phyloP scores from a whole-genome alignment of 129 eudicot genomes.

The Artemisia tridentata region DNA sequence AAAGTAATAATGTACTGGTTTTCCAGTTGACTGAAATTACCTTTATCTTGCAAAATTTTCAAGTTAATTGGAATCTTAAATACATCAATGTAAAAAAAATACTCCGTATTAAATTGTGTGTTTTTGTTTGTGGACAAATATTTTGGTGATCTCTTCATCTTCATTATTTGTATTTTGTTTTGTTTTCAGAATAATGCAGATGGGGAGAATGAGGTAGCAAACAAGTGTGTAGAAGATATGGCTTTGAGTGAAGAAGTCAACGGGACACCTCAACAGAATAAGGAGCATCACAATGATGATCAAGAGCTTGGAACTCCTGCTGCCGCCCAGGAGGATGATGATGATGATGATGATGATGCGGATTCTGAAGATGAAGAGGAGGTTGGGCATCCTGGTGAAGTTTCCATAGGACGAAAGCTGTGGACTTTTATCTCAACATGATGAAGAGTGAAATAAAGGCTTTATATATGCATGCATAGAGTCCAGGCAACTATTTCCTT shows the following conservation, averaged over 20 bases:
- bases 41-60: not conserved
- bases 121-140: no score
- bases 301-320: constrained; percentile 30
- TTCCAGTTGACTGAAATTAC: no score
- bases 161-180: constrained; percentile 11
- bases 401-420: constrained; percentile 87
- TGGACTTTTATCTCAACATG: constrained; percentile 92
- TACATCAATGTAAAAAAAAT: not conserved
- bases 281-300: constrained; percentile 30
- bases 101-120: no score
- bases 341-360: constrained; percentile 30
- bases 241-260: constrained; percentile 77
- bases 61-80: not conserved
- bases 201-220: constrained; percentile 28
- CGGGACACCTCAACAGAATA: constrained; percentile 54
- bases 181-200: constrained; percentile 33
- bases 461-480: constrained; percentile 25
- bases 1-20: no score
- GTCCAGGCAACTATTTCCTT: constrained; percentile 36
- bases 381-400: constrained; percentile 91
- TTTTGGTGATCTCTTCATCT: not conserved
- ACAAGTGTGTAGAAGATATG: constrained; percentile 31
- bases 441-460: constrained; percentile 14
- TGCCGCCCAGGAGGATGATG: constrained; percentile 27
- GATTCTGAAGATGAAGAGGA: constrained; percentile 61